phyloP scores from a whole-genome alignment of 2,329 filamentous ascomycete species.

The Trichoderma polysporum region DNA sequence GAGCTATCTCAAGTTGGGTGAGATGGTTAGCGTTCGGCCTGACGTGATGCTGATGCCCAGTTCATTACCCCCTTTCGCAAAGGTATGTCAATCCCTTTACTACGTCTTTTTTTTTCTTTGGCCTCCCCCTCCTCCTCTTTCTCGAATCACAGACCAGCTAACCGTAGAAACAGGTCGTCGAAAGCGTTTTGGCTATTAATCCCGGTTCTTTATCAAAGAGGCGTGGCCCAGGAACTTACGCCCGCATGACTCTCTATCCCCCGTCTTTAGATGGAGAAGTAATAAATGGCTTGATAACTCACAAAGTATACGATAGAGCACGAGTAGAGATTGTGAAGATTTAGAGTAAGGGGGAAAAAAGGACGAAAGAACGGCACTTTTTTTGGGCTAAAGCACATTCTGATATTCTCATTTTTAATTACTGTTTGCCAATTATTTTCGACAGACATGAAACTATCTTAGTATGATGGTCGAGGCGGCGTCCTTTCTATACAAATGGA shows the following conservation, averaged over 20 bases:
- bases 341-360: constrained; percentile 32
- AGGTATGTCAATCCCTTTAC: constrained; percentile 66
- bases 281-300: constrained; percentile 59
- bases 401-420: neutral
- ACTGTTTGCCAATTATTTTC: neutral
- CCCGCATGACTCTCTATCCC: constrained; percentile 72
- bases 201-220: constrained; percentile 85
- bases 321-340: constrained; percentile 87
- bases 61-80: constrained; percentile 80
- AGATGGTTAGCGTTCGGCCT: constrained; percentile 83
- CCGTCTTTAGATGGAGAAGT: constrained; percentile 60
- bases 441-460: neutral
- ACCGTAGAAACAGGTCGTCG: constrained; percentile 66
- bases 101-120: neutral
- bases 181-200: constrained; percentile 87
- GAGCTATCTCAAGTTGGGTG: constrained; percentile 81
- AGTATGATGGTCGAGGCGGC: neutral
- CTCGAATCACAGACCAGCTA: neutral
- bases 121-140: neutral
- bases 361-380: neutral
- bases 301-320: constrained; percentile 77
- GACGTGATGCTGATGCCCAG: constrained; percentile 85
- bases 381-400: neutral
- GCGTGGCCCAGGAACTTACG: constrained; percentile 80
- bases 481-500: constrained; percentile 1